Evolutionary conservation across 805 yeast species (phyloP), one percentile per base, ranked within the genome.

Genomic region (Saccharomycopsis javanensis): DNA sequence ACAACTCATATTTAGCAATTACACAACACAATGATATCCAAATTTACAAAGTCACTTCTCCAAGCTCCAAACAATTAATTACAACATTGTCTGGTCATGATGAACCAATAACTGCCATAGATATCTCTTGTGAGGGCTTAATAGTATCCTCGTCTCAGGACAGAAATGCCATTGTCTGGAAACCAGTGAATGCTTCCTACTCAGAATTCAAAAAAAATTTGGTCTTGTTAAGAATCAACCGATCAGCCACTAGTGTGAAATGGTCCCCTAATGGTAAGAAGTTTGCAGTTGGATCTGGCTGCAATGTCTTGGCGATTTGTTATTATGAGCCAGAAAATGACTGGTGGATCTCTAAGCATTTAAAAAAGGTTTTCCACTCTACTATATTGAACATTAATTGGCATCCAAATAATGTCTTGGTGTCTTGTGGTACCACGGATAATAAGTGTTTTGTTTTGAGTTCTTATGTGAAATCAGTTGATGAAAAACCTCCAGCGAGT

Each of bases 261-360:
- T 94, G 99, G 99, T 86, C 96, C 8, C 97, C 98, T 20, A 81
- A 80, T 64, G 98, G 97, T n/a, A 74, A 74, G 67, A 94, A 94
- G 74, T 94, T 94, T 72, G 99, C 99, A 0, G 98, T 92, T 52
- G 99, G 97, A 0, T 87, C 96, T 2, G 89, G 96, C 51, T 97
- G 96, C 50, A 77, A 98, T 60, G 86, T 87, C 61, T 85, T 94
- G 71, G 97, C 98, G 8, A 87, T 94, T 53, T 94, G 99, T 75
- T 94, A 91, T 73, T 94, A 86, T 69, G 99, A 94, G 72, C 86
- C 78, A 61, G 97, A 90, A 66, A 94, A 92, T 70, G 96, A 94
- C 69, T 94, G 99, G 99, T 94, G 99, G 99, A 91, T 94, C 54
- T 88, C 98, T 13, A 92, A 92, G 72, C 99, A 92, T 73, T 86